Evolutionary conservation across 2,329 filamentous ascomycete genomes (phyloP), one percentile per base, ranked within the genome.

Genomic region (Scedosporium dehoogii): DNA sequence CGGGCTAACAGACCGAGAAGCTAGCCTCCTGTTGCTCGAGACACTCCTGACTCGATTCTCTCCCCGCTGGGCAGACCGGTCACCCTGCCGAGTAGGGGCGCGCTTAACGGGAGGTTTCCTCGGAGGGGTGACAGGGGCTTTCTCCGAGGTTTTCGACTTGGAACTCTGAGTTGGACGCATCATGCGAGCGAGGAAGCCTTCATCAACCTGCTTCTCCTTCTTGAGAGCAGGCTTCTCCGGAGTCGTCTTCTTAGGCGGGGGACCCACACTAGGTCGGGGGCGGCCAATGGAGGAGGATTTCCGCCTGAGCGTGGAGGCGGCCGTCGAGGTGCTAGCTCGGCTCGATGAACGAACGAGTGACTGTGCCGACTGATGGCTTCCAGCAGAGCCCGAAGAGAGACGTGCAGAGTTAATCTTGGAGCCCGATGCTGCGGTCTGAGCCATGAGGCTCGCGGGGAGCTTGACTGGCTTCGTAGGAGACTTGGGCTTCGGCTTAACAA

Each of bases 111-210:
- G 61, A 0, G 69, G 64, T 66, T 76, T 81, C 63, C 76, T 74
- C 0, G 82, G 81, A 2, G 82, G 81, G 0, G 81, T 82, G 0
- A 74, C 66, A 1, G 78, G 74, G 1, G 71, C 71, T 74, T 89
- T 91, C 4, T 90, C 87, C 2, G 83, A 77, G 0, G 82, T 81
- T 74, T 90, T 91, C 65, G 80, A 86, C 7, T 86, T 81, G 4
- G 86, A 90, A 56, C 84, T 79, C 55, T 87, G 83, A 0, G 89
- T 92, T 2, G 89, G 89, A 48, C 89, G 80, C 85, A 88, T 92
- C 89, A 92, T 91, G 60, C 89, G 84, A n/a, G 88, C 88, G 27
- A 92, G 75, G 73, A 92, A 92, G 14, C 85, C 75, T 66, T 90
- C 86, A 66, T 90, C 87, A 1, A 88, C 78, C 18, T 82, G 81